Evolutionary conservation across 2,329 filamentous ascomycete species (phyloP).

Genomic region (Aspergillus tanneri): DNA sequence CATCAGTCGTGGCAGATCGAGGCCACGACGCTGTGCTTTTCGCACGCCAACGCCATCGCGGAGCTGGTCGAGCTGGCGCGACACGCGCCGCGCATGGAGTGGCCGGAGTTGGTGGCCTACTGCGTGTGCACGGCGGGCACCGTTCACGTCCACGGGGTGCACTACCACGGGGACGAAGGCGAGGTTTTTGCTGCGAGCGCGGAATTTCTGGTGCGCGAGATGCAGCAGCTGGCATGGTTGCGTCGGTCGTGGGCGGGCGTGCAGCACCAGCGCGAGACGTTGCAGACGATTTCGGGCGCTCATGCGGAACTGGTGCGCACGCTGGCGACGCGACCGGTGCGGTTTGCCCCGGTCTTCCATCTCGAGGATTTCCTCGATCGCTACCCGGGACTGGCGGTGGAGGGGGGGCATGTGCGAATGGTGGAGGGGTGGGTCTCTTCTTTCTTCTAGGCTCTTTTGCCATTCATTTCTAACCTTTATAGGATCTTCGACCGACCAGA

Average conservation of each 20-base stretch:
- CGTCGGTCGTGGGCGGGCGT: conserved; percentile 74
- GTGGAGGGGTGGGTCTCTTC: conserved; percentile 53
- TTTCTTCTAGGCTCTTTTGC: neutral
- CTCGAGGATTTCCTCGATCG: conserved; percentile 85
- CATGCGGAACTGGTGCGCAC: conserved; percentile 78
- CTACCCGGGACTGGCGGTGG: conserved; percentile 70
- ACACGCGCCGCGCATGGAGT: conserved; percentile 72
- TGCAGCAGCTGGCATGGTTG: conserved; percentile 75
- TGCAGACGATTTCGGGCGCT: conserved; percentile 75
- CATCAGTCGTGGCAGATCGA: conserved; percentile 93
- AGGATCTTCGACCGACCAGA: conserved; percentile 17
- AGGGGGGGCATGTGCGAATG: conserved; percentile 72
- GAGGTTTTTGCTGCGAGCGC: conserved; percentile 63
- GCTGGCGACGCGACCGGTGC: conserved; percentile 65
- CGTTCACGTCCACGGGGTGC: conserved; percentile 80
- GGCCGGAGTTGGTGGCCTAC: conserved; percentile 83
- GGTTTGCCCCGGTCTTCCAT: conserved; percentile 77
- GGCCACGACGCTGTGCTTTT: conserved; percentile 80
- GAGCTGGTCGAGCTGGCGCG: conserved; percentile 78
- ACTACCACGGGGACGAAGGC: conserved; percentile 67
- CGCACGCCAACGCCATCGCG: conserved; percentile 83
- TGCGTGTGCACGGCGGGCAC: conserved; percentile 84
- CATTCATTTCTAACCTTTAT: neutral
- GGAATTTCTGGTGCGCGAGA: conserved; percentile 73
- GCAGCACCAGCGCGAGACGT: conserved; percentile 74